A percentile compares a stretch with the other conserved stretches of the same genome.
Evolutionary conservation across 2,329 filamentous ascomycete species (phyloP).

Genomic region (Ceratocystis cacaofunesta): DNA sequence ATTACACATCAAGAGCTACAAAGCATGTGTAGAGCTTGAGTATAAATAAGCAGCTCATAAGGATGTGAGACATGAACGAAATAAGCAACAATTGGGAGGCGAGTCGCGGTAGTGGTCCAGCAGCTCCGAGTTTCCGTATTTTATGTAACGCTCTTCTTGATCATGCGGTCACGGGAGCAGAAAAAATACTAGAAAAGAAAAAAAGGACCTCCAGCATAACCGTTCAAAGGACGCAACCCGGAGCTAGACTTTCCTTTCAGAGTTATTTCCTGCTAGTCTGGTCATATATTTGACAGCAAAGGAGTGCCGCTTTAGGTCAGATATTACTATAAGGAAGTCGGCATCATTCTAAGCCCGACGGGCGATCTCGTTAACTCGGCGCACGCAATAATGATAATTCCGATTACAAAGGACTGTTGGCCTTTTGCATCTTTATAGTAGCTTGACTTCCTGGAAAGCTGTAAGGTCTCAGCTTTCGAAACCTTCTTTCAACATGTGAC

Average conservation of each 20-base stretch:
- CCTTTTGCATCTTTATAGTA: background rate
- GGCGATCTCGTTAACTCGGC: background rate
- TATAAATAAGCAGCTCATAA: background rate
- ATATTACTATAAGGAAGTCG: background rate
- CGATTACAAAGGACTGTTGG: no score
- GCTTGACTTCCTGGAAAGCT: background rate
- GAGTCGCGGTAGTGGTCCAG: background rate
- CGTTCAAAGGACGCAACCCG: background rate
- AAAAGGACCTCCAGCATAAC: background rate
- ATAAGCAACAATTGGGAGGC: background rate
- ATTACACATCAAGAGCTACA: background rate
- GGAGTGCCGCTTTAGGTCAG: background rate
- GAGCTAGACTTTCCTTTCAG: background rate
- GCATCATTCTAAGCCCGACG: background rate
- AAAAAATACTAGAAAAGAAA: background rate
- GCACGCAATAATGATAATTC: background rate
- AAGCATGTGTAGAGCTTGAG: background rate
- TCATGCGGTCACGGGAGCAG: background rate
- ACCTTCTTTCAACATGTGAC: slow-evolving; percentile 3
- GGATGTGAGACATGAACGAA: background rate
- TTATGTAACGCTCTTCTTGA: background rate
- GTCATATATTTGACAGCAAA: background rate
- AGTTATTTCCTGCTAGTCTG: background rate
- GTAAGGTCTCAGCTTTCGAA: background rate
- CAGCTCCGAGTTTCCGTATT: background rate